Percentiles rank a stretch among this genome's conserved stretches.
phyloP scores from a whole-genome alignment of 2,329 filamentous ascomycete genomes.

The Fusarium avenaceum region DNA sequence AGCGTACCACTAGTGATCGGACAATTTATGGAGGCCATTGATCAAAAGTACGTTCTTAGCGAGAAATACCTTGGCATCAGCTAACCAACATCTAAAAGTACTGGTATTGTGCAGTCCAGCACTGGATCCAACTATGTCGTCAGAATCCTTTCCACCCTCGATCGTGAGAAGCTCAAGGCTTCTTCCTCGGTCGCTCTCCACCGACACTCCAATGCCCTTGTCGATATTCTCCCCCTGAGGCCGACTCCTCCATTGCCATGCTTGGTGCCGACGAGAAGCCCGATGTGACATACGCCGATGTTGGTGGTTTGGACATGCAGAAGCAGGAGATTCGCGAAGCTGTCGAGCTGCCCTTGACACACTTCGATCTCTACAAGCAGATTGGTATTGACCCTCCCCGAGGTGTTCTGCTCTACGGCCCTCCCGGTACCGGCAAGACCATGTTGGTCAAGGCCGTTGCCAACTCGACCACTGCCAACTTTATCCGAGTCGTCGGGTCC shows the following conservation, averaged over 20 bases:
- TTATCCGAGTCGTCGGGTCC: slow-evolving; percentile 97
- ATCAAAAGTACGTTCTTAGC: slow-evolving; percentile 83
- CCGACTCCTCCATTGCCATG: slow-evolving; percentile 99
- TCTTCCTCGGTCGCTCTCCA: slow-evolving; percentile 98
- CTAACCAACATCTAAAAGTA: slow-evolving; percentile 67
- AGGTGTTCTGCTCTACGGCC: slow-evolving; percentile 95
- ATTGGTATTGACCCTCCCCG: slow-evolving; percentile 98
- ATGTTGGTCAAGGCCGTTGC: slow-evolving; percentile 99
- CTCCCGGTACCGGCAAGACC: slow-evolving; percentile 95
- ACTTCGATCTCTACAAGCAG: slow-evolving; percentile 99
- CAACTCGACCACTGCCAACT: slow-evolving; percentile 97
- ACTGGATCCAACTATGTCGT: slow-evolving; percentile 99
- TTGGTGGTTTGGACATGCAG: slow-evolving; percentile 98
- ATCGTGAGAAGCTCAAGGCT: slow-evolving; percentile 97
- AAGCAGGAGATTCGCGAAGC: slow-evolving; percentile 99
- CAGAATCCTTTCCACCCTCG: slow-evolving; percentile 96
- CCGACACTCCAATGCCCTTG: slow-evolving; percentile 97
- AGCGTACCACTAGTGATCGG: slow-evolving; percentile 98
- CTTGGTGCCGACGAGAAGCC: slow-evolving; percentile 96
- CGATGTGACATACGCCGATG: slow-evolving; percentile 97
- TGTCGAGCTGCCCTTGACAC: slow-evolving; percentile 94
- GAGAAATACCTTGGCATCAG: slow-evolving; percentile 2
- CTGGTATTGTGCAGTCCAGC: slow-evolving; percentile 97
- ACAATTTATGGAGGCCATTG: slow-evolving; percentile 99
- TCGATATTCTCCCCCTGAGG: slow-evolving; percentile 98